Evolutionary conservation across 805 yeast species (phyloP), one percentile per base, ranked within the genome.

Genomic region (Myxozyma melibiosi): DNA sequence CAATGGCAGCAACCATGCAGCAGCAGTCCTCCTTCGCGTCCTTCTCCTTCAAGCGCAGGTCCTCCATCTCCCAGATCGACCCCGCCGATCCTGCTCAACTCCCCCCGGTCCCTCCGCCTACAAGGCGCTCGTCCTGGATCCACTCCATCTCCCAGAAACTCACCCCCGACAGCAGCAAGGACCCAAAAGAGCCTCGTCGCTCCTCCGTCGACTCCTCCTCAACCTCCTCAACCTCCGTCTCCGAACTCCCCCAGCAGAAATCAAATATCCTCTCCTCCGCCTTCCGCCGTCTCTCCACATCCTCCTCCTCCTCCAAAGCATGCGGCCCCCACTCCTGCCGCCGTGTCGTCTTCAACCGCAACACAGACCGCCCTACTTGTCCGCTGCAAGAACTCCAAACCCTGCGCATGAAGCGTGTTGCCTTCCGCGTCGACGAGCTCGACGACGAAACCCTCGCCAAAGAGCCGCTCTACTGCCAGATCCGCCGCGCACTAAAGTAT

Each of bases 361-460:
- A 53, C 48, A n/a, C 39, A 11, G 49, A 22, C 14, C 56, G 64
- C 22, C 51, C 47, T 4, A 6, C 22, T 9, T 60, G 64, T 27
- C 64, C 64, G 33, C 43, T 60, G 13, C 25, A 49, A n/a, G 64
- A 60, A 25, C 49, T 60, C 11, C 41, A 37, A 14, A 4, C 28
- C 24, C 16, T 53, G 35, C 45, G 38, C 14, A 30, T 55, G 49
- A 51, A 52, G 48, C 58, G 64, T 4, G 64, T 60, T 11, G 57
- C 61, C 28, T 60, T 60, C 51, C 49, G 51, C 14, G 64, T 60
- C 34, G 62, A 57, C 47, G 61, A 52, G 35, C 51, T 60, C 27
- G 63, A 61, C 44, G 64, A 60, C 40, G 59, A 58, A 24, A 30
- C 27, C 18, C 47, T 60, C 18, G 57, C 42, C 11, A 53, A 50